Percentiles rank a stretch among this genome's conserved stretches.
phyloP scores from a whole-genome alignment of 2,329 filamentous ascomycete genomes.

The Ilyonectria destructans region DNA sequence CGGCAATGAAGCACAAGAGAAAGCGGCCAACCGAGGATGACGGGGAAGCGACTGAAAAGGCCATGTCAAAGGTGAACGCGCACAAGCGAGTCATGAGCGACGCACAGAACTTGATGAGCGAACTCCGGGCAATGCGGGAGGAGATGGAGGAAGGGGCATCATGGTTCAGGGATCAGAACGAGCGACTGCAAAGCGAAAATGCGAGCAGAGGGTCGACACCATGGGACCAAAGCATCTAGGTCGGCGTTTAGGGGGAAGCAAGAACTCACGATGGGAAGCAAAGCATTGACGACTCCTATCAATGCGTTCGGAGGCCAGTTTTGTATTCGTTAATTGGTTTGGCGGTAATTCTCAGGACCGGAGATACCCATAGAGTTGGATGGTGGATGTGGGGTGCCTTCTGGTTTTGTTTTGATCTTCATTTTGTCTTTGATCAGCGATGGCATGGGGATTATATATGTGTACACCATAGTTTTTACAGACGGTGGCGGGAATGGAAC shows the following conservation, averaged over 20 bases:
- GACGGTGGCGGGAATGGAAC: constrained; percentile 27
- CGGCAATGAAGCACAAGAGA: constrained; percentile 51
- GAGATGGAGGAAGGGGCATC: constrained; percentile 64
- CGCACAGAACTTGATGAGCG: constrained; percentile 57
- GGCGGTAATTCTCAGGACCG: constrained; percentile 25
- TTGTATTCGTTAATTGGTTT: constrained; percentile 24
- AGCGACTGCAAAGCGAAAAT: constrained; percentile 58
- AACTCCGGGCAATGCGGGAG: constrained; percentile 60
- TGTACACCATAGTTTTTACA: constrained; percentile 32
- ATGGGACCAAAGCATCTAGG: constrained; percentile 53
- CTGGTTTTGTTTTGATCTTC: constrained; percentile 26
- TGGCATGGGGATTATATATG: constrained; percentile 31
- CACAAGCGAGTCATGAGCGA: constrained; percentile 62
- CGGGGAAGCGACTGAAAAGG: constrained; percentile 31
- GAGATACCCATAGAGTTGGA: constrained; percentile 50
- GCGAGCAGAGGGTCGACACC: constrained; percentile 55
- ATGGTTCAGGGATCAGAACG: constrained; percentile 65
- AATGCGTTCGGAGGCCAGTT: constrained; percentile 8
- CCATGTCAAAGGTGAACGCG: constrained; percentile 43
- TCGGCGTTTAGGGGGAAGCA: constrained; percentile 21
- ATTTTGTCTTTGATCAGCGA: constrained; percentile 37
- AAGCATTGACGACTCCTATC: not conserved
- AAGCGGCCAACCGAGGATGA: constrained; percentile 53
- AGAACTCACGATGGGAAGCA: constrained; percentile 3
- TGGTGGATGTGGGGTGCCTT: constrained; percentile 26